Percentiles rank a stretch among this genome's conserved stretches.
Conservation (phyloP, 345 rosid species). For the Ceriops tagal region DNA sequence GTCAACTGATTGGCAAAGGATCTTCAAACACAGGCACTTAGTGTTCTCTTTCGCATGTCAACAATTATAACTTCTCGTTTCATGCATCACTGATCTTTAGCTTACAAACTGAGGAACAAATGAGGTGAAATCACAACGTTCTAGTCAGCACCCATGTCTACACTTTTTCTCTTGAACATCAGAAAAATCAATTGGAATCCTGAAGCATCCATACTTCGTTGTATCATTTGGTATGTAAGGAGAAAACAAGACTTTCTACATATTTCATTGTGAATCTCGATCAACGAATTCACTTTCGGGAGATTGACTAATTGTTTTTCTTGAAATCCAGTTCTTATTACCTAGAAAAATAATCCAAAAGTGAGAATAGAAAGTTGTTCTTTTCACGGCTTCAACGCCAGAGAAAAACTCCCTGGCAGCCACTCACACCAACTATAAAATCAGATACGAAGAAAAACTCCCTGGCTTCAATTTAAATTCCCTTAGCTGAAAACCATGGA, state of each 20-base stretch:
- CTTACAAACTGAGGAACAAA: not conserved
- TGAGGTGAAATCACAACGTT: not conserved
- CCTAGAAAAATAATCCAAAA: too few relatives aligned
- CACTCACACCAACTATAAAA: too few relatives aligned
- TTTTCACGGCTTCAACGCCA: too few relatives aligned
- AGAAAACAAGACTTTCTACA: not conserved
- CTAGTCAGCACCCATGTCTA: too few relatives aligned
- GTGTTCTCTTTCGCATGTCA: too few relatives aligned
- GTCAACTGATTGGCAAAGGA: slow-evolving; percentile 33
- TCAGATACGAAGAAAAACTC: too few relatives aligned
- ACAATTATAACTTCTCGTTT: not conserved
- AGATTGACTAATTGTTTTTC: too few relatives aligned
- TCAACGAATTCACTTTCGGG: not conserved
- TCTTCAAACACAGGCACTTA: not conserved
- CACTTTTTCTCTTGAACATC: not conserved
- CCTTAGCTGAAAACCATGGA: too few relatives aligned
- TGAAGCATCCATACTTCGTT: not conserved
- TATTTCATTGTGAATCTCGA: not conserved
- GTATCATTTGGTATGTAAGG: not conserved
- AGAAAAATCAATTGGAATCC: not conserved
- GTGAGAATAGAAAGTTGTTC: too few relatives aligned
- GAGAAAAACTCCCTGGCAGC: too few relatives aligned
- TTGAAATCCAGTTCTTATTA: too few relatives aligned
- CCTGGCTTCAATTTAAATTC: too few relatives aligned
- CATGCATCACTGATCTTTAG: slow-evolving; percentile 4